Base-by-base conservation (phyloP, 495 filamentous ascomycete species). In the Extremus antarcticus region DNA sequence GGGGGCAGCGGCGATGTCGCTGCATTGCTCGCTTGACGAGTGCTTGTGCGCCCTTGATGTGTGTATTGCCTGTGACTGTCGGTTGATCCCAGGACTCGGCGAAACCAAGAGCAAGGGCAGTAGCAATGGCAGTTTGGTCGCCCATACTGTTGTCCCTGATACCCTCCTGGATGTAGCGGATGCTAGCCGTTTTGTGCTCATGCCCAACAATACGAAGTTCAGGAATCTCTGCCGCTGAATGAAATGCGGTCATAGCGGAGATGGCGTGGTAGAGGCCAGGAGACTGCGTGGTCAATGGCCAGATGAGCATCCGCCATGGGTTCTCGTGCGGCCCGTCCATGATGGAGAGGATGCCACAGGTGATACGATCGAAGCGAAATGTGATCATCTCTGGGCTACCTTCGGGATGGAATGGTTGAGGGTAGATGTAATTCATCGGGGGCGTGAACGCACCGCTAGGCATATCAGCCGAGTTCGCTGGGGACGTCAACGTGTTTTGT, bases 41-140 rank as follows among this genome's bases (percentile, higher is more conserved):
- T 23, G 78, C 74, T 56, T 80, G 84, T 10, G 86, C 85, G 24
- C 83, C 86, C 43, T 79, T 77, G 47, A 90, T 74, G 67, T 89
- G 85, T 57, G 83, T 73, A 43, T 85, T 85, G 13, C 86, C 87
- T 17, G 83, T 87, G n/a, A 76, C 77, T 47, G 81, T 87, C 51
- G 88, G 79, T 52, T 79, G 78, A 60, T 89, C 85, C 83, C 86
- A 90, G 0, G 82, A 84, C 59, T 90, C 86, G 2, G 83, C 80
- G 65, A 89, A 89, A 8, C 84, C 85, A 15, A 90, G 70, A 0
- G 79, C 82, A 15, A 90, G 70, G 2, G 84, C 86, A 17, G 86
- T 88, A 4, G 86, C 85, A 45, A 90, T 69, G 7, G 85, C 84
- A 13, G 80, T 78, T 56, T 88, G 84, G 3, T 69, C 63, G 25